Percentiles rank a stretch among this genome's conserved stretches.
Conservation (phyloP, 805 yeast genomes). For the Myxozyma kluyveri region DNA sequence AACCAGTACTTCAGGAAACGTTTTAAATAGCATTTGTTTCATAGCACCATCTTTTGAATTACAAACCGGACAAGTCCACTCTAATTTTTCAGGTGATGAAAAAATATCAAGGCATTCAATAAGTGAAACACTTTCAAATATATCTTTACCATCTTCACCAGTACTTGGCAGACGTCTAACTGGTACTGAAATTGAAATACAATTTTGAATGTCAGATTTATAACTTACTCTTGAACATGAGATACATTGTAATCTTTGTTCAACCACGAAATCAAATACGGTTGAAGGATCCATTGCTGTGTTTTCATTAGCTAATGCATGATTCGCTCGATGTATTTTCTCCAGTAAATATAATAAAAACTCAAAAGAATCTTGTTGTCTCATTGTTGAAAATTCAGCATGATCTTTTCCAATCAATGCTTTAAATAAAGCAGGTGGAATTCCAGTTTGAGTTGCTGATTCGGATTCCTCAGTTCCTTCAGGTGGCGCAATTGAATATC, state of each 20-base stretch:
- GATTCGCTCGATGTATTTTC: slow-evolving; percentile 41
- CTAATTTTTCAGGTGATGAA: slow-evolving; percentile 54
- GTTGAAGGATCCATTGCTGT: slow-evolving; percentile 46
- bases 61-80: slow-evolving; percentile 63
- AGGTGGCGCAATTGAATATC: slow-evolving; percentile 59
- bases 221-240: slow-evolving; percentile 62
- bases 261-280: slow-evolving; percentile 61
- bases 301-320: slow-evolving; percentile 4
- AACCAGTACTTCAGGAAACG: slow-evolving; percentile 69
- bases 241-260: slow-evolving; percentile 59
- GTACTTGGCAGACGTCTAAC: slow-evolving; percentile 34
- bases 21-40: slow-evolving; percentile 50
- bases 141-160: slow-evolving; percentile 46
- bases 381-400: slow-evolving; percentile 76
- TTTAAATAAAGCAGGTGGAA: slow-evolving; percentile 75
- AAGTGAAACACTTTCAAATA: slow-evolving; percentile 52
- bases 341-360: slow-evolving; percentile 69
- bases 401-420: slow-evolving; percentile 72
- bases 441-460: slow-evolving; percentile 51
- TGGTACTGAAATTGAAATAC: slow-evolving; percentile 60
- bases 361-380: slow-evolving; percentile 95
- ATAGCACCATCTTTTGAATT: slow-evolving; percentile 39
- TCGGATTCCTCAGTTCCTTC: slow-evolving; percentile 19
- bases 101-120: slow-evolving; percentile 48
- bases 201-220: slow-evolving; percentile 56